Evolutionary conservation across 169 alveolate species (phyloP).

Genomic region (Plasmodium coatneyi): DNA sequence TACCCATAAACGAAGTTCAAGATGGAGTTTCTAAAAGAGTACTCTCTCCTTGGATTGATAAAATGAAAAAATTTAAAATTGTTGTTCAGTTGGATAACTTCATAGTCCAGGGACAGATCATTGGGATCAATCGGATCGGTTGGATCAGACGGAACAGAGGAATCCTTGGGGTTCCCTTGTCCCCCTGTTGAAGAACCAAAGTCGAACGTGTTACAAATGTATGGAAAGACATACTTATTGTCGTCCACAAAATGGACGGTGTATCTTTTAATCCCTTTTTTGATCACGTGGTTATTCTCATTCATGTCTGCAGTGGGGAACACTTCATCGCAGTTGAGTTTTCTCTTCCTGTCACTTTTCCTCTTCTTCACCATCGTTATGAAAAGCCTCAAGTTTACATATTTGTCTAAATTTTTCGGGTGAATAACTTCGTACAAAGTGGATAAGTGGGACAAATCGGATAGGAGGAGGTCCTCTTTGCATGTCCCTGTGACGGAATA

Average conservation of each 20-base stretch:
- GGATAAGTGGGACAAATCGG: background rate
- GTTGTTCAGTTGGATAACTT: conserved; percentile 1
- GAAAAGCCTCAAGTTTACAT: conserved; percentile 22
- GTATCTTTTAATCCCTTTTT: conserved; percentile 12
- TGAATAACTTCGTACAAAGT: conserved; percentile 31
- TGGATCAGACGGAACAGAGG: background rate
- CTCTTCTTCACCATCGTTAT: conserved; percentile 26
- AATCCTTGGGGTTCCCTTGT: background rate
- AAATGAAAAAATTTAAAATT: conserved; percentile 54
- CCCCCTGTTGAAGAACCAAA: background rate
- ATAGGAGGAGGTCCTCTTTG: background rate
- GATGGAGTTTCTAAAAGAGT: conserved; percentile 55
- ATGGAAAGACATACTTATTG: conserved; percentile 61
- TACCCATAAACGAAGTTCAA: conserved; percentile 62
- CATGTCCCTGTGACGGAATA: background rate
- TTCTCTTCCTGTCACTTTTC: conserved; percentile 34
- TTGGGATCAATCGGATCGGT: too few species aligned
- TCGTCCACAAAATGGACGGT: conserved; percentile 49
- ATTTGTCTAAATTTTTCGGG: conserved; percentile 3
- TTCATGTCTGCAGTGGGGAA: background rate
- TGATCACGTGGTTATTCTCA: background rate
- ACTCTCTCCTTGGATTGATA: conserved; percentile 15
- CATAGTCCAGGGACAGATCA: background rate
- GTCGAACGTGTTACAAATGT: conserved; percentile 55
- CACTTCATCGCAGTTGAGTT: conserved; percentile 38